These are phyloP conservation scores for Agrostemma githago DNA, from an alignment of 148 eudicot genomes.

Conservation along the genomic window DNA sequence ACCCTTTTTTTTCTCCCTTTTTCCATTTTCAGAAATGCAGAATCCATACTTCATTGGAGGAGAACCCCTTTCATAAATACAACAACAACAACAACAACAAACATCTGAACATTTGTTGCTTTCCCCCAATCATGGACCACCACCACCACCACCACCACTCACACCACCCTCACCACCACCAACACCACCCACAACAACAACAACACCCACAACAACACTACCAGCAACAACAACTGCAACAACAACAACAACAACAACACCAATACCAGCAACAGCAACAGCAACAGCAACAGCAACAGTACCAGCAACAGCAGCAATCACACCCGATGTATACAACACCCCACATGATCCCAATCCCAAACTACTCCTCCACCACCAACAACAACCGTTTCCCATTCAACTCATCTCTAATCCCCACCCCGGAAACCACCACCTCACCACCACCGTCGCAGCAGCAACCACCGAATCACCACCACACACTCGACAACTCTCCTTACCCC, in stretches of 20 bases:
- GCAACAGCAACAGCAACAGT: slow-evolving; percentile 20
- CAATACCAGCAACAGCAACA: too few relatives aligned
- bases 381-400: slow-evolving; percentile 4
- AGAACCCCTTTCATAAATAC: too few relatives aligned
- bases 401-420: not conserved
- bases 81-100: too few relatives aligned
- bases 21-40: too few relatives aligned
- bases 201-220: slow-evolving; percentile 15
- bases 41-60: too few relatives aligned
- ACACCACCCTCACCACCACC: slow-evolving; percentile 20
- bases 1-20: too few relatives aligned
- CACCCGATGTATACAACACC: slow-evolving; percentile 24
- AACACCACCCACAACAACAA: slow-evolving; percentile 20
- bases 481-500: slow-evolving; percentile 33
- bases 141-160: slow-evolving; percentile 27
- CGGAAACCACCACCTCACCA: not conserved
- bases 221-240: too few relatives aligned
- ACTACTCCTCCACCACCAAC: not conserved
- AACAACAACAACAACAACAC: not conserved
- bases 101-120: too few relatives aligned
- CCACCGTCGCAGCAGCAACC: not conserved
- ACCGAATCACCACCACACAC: slow-evolving; percentile 9
- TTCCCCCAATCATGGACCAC: slow-evolving; percentile 4
- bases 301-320: slow-evolving; percentile 17
- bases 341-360: slow-evolving; percentile 35